phyloP scores from a whole-genome alignment of 1,139 yeast genomes.

The Zygosaccharomyces sapae region DNA sequence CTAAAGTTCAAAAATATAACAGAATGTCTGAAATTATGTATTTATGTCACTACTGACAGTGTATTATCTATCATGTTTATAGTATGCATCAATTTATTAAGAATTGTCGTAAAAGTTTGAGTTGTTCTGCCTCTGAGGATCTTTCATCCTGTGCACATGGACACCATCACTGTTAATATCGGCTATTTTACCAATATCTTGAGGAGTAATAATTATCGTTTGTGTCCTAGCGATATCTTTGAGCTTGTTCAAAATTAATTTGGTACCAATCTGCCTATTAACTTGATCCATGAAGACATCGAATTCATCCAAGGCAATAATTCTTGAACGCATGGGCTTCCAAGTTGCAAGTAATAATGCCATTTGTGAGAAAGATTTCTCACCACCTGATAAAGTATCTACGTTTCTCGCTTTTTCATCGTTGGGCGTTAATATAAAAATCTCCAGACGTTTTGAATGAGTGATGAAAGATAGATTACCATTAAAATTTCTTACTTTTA shows the following conservation, averaged over 20 bases:
- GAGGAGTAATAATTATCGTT: constrained; percentile 91
- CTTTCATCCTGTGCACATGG: constrained; percentile 61
- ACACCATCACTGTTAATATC: constrained; percentile 60
- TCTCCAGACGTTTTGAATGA: constrained; percentile 46
- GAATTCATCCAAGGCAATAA: constrained; percentile 92
- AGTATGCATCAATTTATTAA: not conserved
- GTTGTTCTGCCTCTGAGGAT: constrained; percentile 37
- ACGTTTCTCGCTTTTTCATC: constrained; percentile 62
- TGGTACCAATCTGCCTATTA: constrained; percentile 76
- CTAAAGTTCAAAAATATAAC: not conserved
- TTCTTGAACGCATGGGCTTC: constrained; percentile 83
- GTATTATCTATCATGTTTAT: constrained; percentile 1
- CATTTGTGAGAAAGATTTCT: constrained; percentile 89
- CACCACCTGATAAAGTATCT: constrained; percentile 92
- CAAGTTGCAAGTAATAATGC: constrained; percentile 85
- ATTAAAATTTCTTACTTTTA: constrained; percentile 65
- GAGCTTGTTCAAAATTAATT: constrained; percentile 66
- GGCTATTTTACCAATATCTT: constrained; percentile 76
- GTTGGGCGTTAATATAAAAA: constrained; percentile 55
- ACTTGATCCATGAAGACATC: constrained; percentile 98
- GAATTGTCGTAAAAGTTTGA: constrained; percentile 17
- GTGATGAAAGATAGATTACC: constrained; percentile 69
- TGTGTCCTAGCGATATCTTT: constrained; percentile 59
- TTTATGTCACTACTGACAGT: constrained; percentile 1
- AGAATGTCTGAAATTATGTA: not conserved